Conservation (phyloP, 768 basidiomycete genomes). For the Amanita pseudoporphyria region DNA sequence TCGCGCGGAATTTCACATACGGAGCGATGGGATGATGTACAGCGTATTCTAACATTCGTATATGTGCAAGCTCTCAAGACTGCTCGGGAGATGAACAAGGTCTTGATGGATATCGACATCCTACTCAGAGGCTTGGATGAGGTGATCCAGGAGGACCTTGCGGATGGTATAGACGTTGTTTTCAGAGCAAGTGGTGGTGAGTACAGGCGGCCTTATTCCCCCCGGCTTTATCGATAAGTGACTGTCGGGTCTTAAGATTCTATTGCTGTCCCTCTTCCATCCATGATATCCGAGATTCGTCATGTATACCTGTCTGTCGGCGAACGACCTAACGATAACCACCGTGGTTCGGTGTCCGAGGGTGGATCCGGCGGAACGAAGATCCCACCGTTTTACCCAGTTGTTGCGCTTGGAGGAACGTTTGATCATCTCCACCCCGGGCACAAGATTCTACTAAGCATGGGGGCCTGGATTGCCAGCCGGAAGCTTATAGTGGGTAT, state of each 20-base stretch:
- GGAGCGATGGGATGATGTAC: conserved; percentile 54
- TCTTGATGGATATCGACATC: conserved; percentile 74
- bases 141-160: conserved; percentile 31
- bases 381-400: conserved; percentile 36
- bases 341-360: conserved; percentile 11
- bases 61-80: conserved; percentile 81
- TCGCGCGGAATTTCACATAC: conserved; percentile 31
- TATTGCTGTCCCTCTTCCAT: conserved; percentile 32
- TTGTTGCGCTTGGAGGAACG: conserved; percentile 88
- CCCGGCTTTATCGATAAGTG: background rate
- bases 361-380: conserved; percentile 7
- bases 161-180: conserved; percentile 34
- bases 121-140: conserved; percentile 51
- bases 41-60: conserved; percentile 69
- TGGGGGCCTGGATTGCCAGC: conserved; percentile 76
- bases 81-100: conserved; percentile 54
- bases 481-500: conserved; percentile 85
- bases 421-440: conserved; percentile 98
- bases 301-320: conserved; percentile 26
- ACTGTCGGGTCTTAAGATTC: conserved; percentile 21
- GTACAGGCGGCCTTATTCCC: conserved; percentile 8
- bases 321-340: conserved; percentile 13
- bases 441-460: conserved; percentile 93
- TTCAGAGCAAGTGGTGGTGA: conserved; percentile 41
- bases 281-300: conserved; percentile 28